phyloP scores from a whole-genome alignment of 2,329 filamentous ascomycete genomes.

The Calonectria hawksworthii region DNA sequence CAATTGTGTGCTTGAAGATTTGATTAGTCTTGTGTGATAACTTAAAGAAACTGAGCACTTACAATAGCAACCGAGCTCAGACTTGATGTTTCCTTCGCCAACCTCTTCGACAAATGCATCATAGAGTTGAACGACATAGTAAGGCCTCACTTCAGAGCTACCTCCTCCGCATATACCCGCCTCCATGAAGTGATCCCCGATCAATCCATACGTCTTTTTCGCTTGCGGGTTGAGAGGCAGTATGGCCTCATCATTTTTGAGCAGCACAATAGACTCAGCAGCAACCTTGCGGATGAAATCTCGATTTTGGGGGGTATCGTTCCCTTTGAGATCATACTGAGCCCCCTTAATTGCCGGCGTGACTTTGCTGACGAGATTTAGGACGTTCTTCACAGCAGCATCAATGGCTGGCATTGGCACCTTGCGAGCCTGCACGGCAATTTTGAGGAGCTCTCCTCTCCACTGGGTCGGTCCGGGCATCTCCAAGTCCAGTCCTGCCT shows the following conservation, averaged over 20 bases:
- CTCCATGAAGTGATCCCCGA: slow-evolving; percentile 52
- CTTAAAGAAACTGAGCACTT: neutral
- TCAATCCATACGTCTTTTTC: slow-evolving; percentile 50
- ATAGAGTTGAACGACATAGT: slow-evolving; percentile 46
- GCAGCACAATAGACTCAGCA: slow-evolving; percentile 64
- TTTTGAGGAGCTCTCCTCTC: slow-evolving; percentile 34
- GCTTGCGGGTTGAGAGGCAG: slow-evolving; percentile 25
- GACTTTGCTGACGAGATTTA: slow-evolving; percentile 15
- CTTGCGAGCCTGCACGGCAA: slow-evolving; percentile 37
- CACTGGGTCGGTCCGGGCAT: slow-evolving; percentile 50
- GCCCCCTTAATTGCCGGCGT: neutral
- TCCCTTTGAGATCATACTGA: neutral
- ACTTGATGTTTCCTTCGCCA: slow-evolving; percentile 24
- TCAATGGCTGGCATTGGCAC: slow-evolving; percentile 36
- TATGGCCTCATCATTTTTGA: slow-evolving; percentile 29
- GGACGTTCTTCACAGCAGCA: slow-evolving; percentile 40
- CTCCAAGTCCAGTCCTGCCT: slow-evolving; percentile 46
- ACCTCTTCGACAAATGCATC: slow-evolving; percentile 43
- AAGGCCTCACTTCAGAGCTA: slow-evolving; percentile 45
- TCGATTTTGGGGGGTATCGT: slow-evolving; percentile 36
- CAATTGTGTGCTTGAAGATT: neutral
- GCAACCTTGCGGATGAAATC: slow-evolving; percentile 44
- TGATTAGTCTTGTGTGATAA: neutral
- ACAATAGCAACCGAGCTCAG: slow-evolving; percentile 15
- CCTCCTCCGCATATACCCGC: slow-evolving; percentile 48